Base-by-base conservation (phyloP, 2,329 filamentous ascomycete species). In the Talaromyces islandicus region DNA sequence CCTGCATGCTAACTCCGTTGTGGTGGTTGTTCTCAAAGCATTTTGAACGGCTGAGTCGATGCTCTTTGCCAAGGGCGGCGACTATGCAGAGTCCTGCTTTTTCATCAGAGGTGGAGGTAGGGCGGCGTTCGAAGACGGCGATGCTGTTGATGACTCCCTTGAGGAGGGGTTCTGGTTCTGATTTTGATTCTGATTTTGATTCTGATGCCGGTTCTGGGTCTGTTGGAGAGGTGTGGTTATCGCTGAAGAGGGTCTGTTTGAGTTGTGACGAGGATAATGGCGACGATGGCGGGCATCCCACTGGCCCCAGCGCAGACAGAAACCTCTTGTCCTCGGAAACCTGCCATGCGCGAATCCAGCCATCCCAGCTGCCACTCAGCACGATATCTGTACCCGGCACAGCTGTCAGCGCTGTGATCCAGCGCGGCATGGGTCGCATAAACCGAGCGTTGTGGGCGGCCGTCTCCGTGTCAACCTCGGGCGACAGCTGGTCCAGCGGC, bases 301-400 rank as follows among this genome's bases (percentile, higher is more conserved):
- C 78, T 1, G 85, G 80, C 1, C 91, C 92, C 7, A 91, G 75
- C 0, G 85, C 77, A 68, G 94, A 87, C 51, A 99, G 83, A 64
- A 82, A 86, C 72, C 85, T 85, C 77, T 92, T 94, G 72, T 97
- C 93, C 48, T 90, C 85, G 57, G 87, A 89, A 21, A 99, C 81
- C 62, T 83, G 86, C 94, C 94, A 99, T 5, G 88, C 88, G 55
- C 93, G 83, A 60, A 99, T 82, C 73, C 85, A 87, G 2, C 94
- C 94, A 71, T 96, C 94, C 92, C 93, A 99, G 75, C 91, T 96
- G 32, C 93, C 94, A 65, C 88, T 95, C 56, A 99, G 80, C 60
- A 99, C 85, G 56, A 96, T 80, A 69, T 99, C 92, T 5, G 91
- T 93, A 73, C 92, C 97, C 0, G 94, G 93, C 54, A 99, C 83